Base-by-base conservation (phyloP, 2,329 filamentous ascomycete genomes). In the Teratosphaeria gauchensis region DNA sequence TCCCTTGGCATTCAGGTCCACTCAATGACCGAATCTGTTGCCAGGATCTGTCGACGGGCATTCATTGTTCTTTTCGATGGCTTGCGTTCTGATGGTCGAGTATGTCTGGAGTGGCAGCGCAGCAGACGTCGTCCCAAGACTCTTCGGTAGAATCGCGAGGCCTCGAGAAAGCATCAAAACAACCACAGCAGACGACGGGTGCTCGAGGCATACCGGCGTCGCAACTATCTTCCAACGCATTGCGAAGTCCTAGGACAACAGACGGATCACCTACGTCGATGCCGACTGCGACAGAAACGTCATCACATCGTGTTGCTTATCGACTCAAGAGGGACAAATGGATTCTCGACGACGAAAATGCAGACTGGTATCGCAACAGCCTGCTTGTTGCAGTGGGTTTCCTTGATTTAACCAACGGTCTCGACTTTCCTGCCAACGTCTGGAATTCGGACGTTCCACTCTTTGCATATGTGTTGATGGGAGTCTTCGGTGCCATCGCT, bases 401-500 rank as follows among this genome's bases (percentile, higher is more conserved):
- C 54, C 76, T 84, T 19, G 81, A 84, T 60, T 72, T 82, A 1
- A 78, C 78, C 56, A 84, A 84, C 64, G 79, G 80, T 0, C 76
- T 76, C 1, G 81, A 84, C 63, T 83, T 83, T 57, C 79, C 81
- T 0, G 81, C 81, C 58, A 83, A 84, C 57, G 76, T 83, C 1
- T 84, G 79, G 78, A 83, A 84, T 1, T 70, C 76, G 0, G 81
- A 80, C 0, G 74, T 81, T 0, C 81, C 81, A 0, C 62, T 66
- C 1, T 78, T 78, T 55, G 81, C 79, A 8, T 68, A 76, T 0
- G 74, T 77, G 0, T 69, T 82, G 4, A 83, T 84, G 81, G 80
- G 72, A 0, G 69, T 83, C 2, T 81, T 81, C 1, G 82, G 77
- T 0, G 74, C 75, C 0, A 61, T 77, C 1, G 80, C 81, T 0